Evolutionary conservation across 2,329 filamentous ascomycete genomes (phyloP).

Genomic region (Calonectria honghensis): DNA sequence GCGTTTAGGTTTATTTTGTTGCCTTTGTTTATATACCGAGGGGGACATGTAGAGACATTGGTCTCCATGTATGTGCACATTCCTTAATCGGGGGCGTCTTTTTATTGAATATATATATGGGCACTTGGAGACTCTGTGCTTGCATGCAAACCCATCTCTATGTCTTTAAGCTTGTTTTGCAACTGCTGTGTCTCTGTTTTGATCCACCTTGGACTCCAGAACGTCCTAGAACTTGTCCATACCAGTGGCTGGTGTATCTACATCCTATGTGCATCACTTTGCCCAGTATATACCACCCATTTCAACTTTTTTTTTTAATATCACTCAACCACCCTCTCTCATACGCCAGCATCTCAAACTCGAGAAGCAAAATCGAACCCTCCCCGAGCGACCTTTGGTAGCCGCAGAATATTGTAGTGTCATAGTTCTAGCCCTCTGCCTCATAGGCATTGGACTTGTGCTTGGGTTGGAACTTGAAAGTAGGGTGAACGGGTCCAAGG

Average conservation of each 20-base stretch:
- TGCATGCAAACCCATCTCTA: neutral
- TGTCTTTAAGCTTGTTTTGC: neutral
- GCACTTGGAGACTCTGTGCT: neutral
- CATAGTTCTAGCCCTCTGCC: slow-evolving; percentile 77
- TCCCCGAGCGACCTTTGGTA: neutral
- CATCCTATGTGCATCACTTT: neutral
- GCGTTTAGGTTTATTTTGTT: slow-evolving; percentile 49
- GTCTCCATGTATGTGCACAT: slow-evolving; percentile 40
- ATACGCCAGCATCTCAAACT: neutral
- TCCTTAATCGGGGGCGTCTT: slow-evolving; percentile 37
- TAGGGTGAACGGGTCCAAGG: slow-evolving; percentile 90
- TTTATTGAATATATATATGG: slow-evolving; percentile 8
- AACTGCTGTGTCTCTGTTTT: neutral
- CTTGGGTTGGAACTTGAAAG: slow-evolving; percentile 97
- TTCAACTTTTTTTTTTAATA: neutral
- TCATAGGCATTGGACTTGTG: slow-evolving; percentile 97
- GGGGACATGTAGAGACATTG: slow-evolving; percentile 32
- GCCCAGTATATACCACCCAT: neutral
- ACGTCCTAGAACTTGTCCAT: too few relatives aligned
- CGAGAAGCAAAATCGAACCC: neutral
- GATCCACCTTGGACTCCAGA: neutral
- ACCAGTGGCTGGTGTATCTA: too few relatives aligned
- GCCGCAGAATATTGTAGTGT: neutral
- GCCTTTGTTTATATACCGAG: slow-evolving; percentile 33
- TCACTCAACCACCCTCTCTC: neutral